A percentile compares a stretch with the other conserved stretches of the same genome.
phyloP scores from a whole-genome alignment of 2,329 filamentous ascomycete genomes.

The Iodosphaeria phyllophila region DNA sequence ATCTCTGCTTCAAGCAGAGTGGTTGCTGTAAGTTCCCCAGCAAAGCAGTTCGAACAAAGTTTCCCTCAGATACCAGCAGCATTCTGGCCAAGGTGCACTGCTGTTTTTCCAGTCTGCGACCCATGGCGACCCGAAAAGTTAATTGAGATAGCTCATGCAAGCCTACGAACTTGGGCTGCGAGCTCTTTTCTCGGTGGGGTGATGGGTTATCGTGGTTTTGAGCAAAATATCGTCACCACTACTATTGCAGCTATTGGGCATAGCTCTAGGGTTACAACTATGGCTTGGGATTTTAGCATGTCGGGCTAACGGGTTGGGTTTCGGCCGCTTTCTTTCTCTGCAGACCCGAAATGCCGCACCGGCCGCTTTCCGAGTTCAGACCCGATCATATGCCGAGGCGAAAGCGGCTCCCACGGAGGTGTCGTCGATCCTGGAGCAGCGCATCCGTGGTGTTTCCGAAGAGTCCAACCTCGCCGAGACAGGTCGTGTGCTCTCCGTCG shows the following conservation, averaged over 20 bases:
- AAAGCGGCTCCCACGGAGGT: conserved; percentile 97
- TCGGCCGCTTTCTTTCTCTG: conserved; percentile 27
- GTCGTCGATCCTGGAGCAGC: conserved; percentile 97
- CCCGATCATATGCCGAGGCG: conserved; percentile 81
- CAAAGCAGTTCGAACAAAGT: too few species aligned
- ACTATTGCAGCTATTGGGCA: too few species aligned
- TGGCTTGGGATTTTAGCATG: conserved; percentile 22
- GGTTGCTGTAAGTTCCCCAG: conserved; percentile 67
- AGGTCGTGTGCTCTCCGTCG: conserved; percentile 94
- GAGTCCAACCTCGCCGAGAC: conserved; percentile 95
- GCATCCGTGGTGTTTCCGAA: conserved; percentile 96
- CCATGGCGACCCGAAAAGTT: too few species aligned
- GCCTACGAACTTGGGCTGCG: too few species aligned
- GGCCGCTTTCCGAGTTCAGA: conserved; percentile 55
- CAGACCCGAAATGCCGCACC: conserved; percentile 79
- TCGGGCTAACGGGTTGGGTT: conserved; percentile 37
- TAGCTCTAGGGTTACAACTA: conserved; percentile 4
- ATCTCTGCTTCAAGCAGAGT: conserved; percentile 84
- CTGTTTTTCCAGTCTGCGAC: too few species aligned
- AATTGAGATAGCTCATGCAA: too few species aligned
- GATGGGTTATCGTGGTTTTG: too few species aligned
- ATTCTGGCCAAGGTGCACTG: too few species aligned
- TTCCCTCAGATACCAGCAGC: too few species aligned
- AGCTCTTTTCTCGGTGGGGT: too few species aligned
- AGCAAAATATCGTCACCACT: too few species aligned